A percentile compares a stretch with the other conserved stretches of the same genome.
Evolutionary conservation across 805 yeast genomes (phyloP).

Genomic region (Candida gorgasii): DNA sequence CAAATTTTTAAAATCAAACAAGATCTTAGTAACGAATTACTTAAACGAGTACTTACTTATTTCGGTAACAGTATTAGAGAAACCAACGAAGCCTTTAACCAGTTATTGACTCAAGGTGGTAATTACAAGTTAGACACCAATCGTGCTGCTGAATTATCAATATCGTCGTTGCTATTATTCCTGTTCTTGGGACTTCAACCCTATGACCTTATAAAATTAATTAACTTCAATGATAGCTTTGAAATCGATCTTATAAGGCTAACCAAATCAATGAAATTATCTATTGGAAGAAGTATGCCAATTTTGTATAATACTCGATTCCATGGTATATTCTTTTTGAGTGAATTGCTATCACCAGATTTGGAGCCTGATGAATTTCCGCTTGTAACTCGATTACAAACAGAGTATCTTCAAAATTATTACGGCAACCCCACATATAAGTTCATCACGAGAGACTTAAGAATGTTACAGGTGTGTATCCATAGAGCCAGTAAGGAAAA

Average conservation of each 20-base stretch:
- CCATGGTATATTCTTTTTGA: slow-evolving; percentile 6
- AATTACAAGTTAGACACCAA: not conserved
- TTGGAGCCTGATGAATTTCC: not conserved
- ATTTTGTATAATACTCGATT: slow-evolving; percentile 2
- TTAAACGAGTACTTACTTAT: not conserved
- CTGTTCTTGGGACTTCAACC: slow-evolving; percentile 5
- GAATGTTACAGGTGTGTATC: slow-evolving; percentile 1
- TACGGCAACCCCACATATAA: not conserved
- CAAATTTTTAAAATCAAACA: not conserved
- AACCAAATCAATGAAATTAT: slow-evolving; percentile 8
- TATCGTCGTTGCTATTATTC: slow-evolving; percentile 7
- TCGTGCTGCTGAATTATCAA: slow-evolving; percentile 1
- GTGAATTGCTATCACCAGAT: slow-evolving; percentile 3
- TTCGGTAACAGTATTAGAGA: slow-evolving; percentile 4
- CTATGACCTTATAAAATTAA: not conserved
- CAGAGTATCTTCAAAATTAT: not conserved
- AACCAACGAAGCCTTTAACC: not conserved
- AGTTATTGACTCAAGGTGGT: not conserved
- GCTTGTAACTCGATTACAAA: not conserved
- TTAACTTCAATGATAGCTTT: not conserved
- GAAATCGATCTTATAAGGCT: slow-evolving; percentile 6
- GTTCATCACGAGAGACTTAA: not conserved
- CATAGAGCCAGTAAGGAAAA: slow-evolving; percentile 1
- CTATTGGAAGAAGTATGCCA: slow-evolving; percentile 1
- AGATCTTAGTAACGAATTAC: slow-evolving; percentile 1